Base-by-base conservation (phyloP, 257 asterid species). In the Primulina eburnea region DNA sequence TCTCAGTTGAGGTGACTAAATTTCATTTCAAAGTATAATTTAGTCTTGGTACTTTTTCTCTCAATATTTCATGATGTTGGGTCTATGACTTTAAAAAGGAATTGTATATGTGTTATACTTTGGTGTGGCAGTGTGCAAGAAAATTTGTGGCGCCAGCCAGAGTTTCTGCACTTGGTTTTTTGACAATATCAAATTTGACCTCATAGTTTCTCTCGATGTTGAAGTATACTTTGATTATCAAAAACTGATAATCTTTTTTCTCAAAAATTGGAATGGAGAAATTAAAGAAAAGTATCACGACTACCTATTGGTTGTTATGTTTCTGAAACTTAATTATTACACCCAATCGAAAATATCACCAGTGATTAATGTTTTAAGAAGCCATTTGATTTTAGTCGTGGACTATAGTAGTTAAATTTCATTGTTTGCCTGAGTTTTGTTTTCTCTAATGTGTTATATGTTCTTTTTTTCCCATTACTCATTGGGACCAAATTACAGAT, bases 401-500 rank as follows among this genome's bases (percentile, higher is more conserved):
- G 68, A n/a, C 70, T 73, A 35, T 32, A 62, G 7, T 58, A 0
- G 14, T 28, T 5, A 24, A 62, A 58, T 61, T 24, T 5, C 29
- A 47, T 33, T 60, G 56, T 5, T 37, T 18, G 14, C 21, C 62
- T 57, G 57, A 57, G 65, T 65, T 61, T 32, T 56, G 28, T 60
- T 61, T 63, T 57, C 56, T 55, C 40, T 35, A 35, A 4, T 32
- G 4, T 32, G 34, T 32, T 7, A 32, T 32, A 32, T 32, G 6
- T 32, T 32, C 6, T 3, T 32, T 32, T 32, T 32, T 32, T 32
- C 4, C 40, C 10, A 35, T 35, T 34, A 1, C 40, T 35, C 50
- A 38, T 38, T 38, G 50, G 53, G n/a, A 0, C 47, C 4, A 38
- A 58, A 53, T 69, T 64, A 35, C 82, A 91, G 99, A 82, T 77